phyloP scores from a whole-genome alignment of 2,329 filamentous ascomycete species.

The Chaetomiaceae sp. region DNA sequence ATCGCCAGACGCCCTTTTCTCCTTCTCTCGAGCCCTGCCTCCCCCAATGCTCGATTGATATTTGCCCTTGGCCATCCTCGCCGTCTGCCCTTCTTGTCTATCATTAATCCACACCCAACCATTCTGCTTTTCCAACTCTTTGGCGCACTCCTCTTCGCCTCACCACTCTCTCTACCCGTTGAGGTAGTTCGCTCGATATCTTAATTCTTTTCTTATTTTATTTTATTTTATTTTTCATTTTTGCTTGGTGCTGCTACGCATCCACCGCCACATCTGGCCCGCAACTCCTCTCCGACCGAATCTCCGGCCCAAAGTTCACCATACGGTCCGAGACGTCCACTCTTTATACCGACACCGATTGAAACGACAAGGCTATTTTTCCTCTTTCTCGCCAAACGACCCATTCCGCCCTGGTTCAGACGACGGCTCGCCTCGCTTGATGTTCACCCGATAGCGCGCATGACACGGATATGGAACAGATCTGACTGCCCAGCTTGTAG shows the following conservation, averaged over 20 bases:
- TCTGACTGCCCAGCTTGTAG: constrained; percentile 27
- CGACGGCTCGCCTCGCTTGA: constrained; percentile 5
- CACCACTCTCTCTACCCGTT: constrained; percentile 3
- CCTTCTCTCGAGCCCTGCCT: too few species aligned
- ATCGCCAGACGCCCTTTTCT: constrained; percentile 18
- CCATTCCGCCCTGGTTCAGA: background rate
- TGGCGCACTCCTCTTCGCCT: constrained; percentile 20
- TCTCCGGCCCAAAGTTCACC: background rate
- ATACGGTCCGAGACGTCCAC: background rate
- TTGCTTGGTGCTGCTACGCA: constrained; percentile 9
- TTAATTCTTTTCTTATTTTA: constrained; percentile 7
- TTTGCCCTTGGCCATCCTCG: constrained; percentile 17
- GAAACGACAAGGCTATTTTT: background rate
- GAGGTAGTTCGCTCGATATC: constrained; percentile 6
- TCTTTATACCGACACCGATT: background rate
- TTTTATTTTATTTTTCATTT: constrained; percentile 10
- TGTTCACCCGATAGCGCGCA: constrained; percentile 20
- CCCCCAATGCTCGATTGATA: constrained; percentile 20
- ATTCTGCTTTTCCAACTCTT: constrained; percentile 14
- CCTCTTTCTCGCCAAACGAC: background rate
- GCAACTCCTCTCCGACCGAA: background rate
- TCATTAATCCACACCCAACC: constrained; percentile 21
- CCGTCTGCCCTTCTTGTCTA: constrained; percentile 17
- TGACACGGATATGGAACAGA: constrained; percentile 30
- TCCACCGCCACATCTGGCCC: background rate